Base-by-base conservation (phyloP, 768 basidiomycete species). In the Lanmaoa pseudosensibilis region DNA sequence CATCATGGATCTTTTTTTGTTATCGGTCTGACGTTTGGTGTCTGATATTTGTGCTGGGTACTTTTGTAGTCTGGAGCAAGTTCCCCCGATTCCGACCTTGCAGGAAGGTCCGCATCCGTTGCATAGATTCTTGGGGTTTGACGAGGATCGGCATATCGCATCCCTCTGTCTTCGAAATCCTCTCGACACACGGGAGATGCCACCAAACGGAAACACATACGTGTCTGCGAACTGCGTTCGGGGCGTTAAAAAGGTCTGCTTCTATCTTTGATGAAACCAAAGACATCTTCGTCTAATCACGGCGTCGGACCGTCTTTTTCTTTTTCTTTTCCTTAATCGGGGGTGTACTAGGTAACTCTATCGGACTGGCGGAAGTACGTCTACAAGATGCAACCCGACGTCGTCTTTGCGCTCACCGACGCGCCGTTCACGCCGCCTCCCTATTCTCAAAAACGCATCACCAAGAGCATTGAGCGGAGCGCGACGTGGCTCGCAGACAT, bases 371-470 rank as follows among this genome's bases (percentile, higher is more conserved):
- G 76, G 12, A 63, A 70, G 0, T 84, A 87, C 55, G 77, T 77
- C 4, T 61, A 67, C n/a, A 67, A 77, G 4, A 83, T 81, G 63
- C 74, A 78, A 21, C 89, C 90, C 1, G 90, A 94, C 60, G 55
- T 92, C 16, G 82, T 89, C 13, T 76, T 90, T 48, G 84, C 90
- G 0, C 76, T 93, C 16, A 77, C 83, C 2, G 91, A 94, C 55
- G 83, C 76, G 0, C 88, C 90, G 0, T 84, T 82, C 65, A 87
- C 87, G 0, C 59, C 74, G 4, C 80, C 83, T 0, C 83, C 87
- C 0, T 80, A 83, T 57, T 92, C 90, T 4, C 92, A 94, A 65
- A 92, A 89, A 60, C 83, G 92, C 3, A 70, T 86, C 6, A 85
- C 81, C 27, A 93, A 92, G 66, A 86, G 86, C 64, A 79, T 92